A percentile compares a stretch with the other conserved stretches of the same genome.
Evolutionary conservation across 1,284 basidiomycete species (phyloP).

Genomic region (Sanghuangporus sanghuang): DNA sequence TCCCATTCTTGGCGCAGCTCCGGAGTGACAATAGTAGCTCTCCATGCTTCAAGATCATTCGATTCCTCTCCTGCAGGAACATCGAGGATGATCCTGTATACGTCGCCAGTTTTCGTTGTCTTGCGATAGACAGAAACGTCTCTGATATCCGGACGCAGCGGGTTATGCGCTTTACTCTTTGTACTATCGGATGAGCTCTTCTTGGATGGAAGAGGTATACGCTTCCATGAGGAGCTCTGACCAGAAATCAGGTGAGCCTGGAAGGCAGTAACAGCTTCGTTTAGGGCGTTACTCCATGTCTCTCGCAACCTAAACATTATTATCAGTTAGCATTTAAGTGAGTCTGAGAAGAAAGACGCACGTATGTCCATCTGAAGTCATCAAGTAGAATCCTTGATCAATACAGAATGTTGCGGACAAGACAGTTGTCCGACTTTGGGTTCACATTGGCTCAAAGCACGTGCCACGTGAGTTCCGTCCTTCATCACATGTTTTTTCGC

Average conservation of each 20-base stretch:
- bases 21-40: constrained; percentile 77
- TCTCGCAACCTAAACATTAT: constrained; percentile 51
- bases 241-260: constrained; percentile 61
- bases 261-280: constrained; percentile 66
- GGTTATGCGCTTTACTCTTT: constrained; percentile 56
- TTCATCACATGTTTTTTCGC: neutral
- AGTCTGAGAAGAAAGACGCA: neutral
- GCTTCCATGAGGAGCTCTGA: constrained; percentile 64
- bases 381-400: neutral
- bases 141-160: constrained; percentile 48
- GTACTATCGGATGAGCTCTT: constrained; percentile 33
- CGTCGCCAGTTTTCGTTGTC: constrained; percentile 60
- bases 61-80: constrained; percentile 60
- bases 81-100: constrained; percentile 82
- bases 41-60: constrained; percentile 73
- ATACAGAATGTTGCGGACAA: neutral
- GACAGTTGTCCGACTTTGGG: neutral
- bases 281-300: constrained; percentile 68
- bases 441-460: neutral
- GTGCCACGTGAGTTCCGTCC: neutral
- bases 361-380: constrained; percentile 17
- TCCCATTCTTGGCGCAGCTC: constrained; percentile 91
- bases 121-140: constrained; percentile 71
- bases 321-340: neutral
- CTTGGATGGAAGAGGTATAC: constrained; percentile 42